Evolutionary conservation across 148 eudicot genomes (phyloP).

Genomic region (Rhododendron simsii): DNA sequence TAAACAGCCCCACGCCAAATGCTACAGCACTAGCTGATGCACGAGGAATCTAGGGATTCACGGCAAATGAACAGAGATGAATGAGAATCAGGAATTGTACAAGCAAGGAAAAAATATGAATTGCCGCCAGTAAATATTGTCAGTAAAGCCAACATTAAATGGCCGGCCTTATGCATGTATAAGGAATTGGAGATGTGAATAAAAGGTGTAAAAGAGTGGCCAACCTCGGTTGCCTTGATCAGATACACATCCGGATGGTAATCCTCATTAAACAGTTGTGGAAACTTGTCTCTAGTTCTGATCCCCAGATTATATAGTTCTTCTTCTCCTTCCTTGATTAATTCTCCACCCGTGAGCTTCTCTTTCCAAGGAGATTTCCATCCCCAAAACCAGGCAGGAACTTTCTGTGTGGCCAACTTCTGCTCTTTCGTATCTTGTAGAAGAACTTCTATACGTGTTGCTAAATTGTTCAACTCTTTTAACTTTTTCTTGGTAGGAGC

Average conservation of each 20-base stretch:
- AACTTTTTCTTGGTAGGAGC: conserved; percentile 90
- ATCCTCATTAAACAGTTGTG: conserved; percentile 57
- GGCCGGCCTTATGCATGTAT: background rate
- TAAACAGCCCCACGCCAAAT: conserved; percentile 91
- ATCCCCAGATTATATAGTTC: conserved; percentile 79
- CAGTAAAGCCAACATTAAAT: background rate
- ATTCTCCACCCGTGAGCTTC: conserved; percentile 75
- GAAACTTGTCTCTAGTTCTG: conserved; percentile 63
- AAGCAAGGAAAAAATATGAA: background rate
- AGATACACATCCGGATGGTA: conserved; percentile 79
- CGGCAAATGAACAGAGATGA: background rate
- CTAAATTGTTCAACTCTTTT: conserved; percentile 59
- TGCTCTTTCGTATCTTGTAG: conserved; percentile 56
- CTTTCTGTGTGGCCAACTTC: conserved; percentile 36
- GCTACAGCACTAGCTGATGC: conserved; percentile 99
- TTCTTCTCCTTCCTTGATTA: conserved; percentile 72
- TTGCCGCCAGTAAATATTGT: background rate
- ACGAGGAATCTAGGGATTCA: conserved; percentile 62
- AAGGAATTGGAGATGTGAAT: background rate
- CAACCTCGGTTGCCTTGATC: conserved; percentile 91
- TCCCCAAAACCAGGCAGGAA: conserved; percentile 79
- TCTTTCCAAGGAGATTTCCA: conserved; percentile 97
- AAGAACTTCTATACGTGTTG: conserved; percentile 47
- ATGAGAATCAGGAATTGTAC: background rate
- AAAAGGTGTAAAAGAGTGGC: background rate